Conservation (phyloP, 2,329 filamentous ascomycete genomes). For the Iodosphaeria phyllophila region DNA sequence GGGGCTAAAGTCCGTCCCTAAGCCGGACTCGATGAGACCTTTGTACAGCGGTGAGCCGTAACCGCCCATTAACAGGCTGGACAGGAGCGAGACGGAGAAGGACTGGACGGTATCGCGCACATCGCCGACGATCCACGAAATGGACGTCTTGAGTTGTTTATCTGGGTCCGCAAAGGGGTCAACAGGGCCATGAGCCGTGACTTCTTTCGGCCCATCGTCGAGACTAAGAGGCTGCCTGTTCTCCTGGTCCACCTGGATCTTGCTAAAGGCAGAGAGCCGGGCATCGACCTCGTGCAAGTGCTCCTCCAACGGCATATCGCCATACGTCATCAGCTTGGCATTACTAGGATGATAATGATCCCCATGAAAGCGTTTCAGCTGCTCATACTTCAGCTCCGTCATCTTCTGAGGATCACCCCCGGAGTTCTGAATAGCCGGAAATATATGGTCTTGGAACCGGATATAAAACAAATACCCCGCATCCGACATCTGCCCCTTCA, state of each 20-base stretch:
- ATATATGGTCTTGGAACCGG: slow-evolving; percentile 83
- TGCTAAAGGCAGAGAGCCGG: slow-evolving; percentile 55
- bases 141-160: slow-evolving; percentile 82
- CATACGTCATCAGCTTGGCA: slow-evolving; percentile 88
- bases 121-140: slow-evolving; percentile 82
- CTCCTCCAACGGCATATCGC: slow-evolving; percentile 69
- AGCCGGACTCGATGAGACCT: slow-evolving; percentile 69
- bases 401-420: slow-evolving; percentile 94
- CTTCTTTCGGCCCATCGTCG: slow-evolving; percentile 40
- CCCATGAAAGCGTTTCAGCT: slow-evolving; percentile 73
- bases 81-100: slow-evolving; percentile 69
- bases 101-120: slow-evolving; percentile 70
- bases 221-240: slow-evolving; percentile 64
- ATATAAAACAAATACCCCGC: slow-evolving; percentile 94
- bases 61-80: slow-evolving; percentile 73
- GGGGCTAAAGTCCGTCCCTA: slow-evolving; percentile 85
- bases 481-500: slow-evolving; percentile 99
- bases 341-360: slow-evolving; percentile 97
- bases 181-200: slow-evolving; percentile 61
- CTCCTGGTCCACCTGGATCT: slow-evolving; percentile 48
- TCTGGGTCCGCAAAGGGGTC: slow-evolving; percentile 75
- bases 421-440: slow-evolving; percentile 88
- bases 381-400: slow-evolving; percentile 81
- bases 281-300: slow-evolving; percentile 66
- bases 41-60: slow-evolving; percentile 90